Evolutionary conservation across 2,329 filamentous ascomycete genomes (phyloP), one percentile per base, ranked within the genome.

Genomic region (Lachnellula cervina): DNA sequence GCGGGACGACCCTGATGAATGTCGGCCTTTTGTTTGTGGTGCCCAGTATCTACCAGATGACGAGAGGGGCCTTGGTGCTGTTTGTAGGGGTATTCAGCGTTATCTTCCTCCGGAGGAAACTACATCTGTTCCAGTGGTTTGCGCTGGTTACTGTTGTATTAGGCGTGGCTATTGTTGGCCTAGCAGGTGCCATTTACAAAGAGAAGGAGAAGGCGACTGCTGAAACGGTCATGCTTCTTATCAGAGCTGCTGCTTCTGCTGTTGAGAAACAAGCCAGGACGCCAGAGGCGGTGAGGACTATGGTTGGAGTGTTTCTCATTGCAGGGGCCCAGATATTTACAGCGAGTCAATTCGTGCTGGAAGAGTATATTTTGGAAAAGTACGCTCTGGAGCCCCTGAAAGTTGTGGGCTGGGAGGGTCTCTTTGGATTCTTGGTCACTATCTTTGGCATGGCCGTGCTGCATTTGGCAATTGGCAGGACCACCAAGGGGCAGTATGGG

Each of bases 11-110:
- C 4, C 81, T 97, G 54, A 97, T 99, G 92, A 99, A 99, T 69
- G 89, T 90, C 4, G 94, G 94, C 3, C 79, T 99, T 63, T 80
- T 97, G 49, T 92, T 97, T 70, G 92, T 97, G 23, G 94, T 90
- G 13, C 90, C 94, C 1, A 95, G 90, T 58, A 97, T 99, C 68
- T 99, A 97, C 74, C 94, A 99, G 75, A 99, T 99, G 94, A 97
- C 93, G 1, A 81, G 94, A 57, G 94, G 94, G 8, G 94, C 94
- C 0, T 79, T 99, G 43, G 93, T 99, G 3, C 80, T 99, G 6
- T 99, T 99, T 66, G 94, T 99, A 19, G 94, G 94, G 0, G 76
- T 97, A 0, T 97, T 99, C 75, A 96, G 91, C 68, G 92, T 99
- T 28, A 67, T 96, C 13, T 97, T 99, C 72, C 77, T 99, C 55